Conservation (phyloP, 352 stramenopile genomes). For the Thalassiosira oceanica region DNA sequence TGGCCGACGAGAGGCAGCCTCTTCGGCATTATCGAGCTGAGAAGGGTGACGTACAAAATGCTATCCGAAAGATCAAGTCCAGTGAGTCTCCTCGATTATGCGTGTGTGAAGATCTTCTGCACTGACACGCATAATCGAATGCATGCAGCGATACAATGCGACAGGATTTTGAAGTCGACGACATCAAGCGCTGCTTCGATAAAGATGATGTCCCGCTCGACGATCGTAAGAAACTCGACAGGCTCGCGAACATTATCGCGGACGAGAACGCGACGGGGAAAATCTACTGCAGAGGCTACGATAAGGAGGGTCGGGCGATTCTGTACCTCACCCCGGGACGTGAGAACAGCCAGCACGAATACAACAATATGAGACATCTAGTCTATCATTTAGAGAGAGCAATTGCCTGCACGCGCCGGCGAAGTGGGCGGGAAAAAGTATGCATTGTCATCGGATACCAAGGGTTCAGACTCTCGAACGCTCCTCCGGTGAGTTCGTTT, state of each 20-base stretch:
- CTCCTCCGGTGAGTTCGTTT: no score
- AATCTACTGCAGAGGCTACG: constrained; percentile 61
- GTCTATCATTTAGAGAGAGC: constrained; percentile 74
- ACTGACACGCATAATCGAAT: no score
- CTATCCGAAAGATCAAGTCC: constrained; percentile 63
- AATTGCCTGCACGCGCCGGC: constrained; percentile 56
- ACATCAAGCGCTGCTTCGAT: constrained; percentile 45
- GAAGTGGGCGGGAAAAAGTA: constrained; percentile 55
- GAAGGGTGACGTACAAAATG: constrained; percentile 65
- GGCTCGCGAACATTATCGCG: constrained; percentile 45
- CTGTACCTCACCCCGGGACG: constrained; percentile 61
- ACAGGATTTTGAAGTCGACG: constrained; percentile 60
- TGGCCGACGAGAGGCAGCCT: constrained; percentile 60
- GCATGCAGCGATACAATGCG: constrained; percentile 60
- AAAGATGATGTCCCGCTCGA: constrained; percentile 13
- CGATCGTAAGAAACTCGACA: constrained; percentile 20
- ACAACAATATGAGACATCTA: constrained; percentile 74
- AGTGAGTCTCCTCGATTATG: no score
- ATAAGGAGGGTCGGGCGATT: constrained; percentile 53
- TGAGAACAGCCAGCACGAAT: constrained; percentile 67
- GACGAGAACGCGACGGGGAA: constrained; percentile 70
- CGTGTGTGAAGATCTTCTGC: no score
- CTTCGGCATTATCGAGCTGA: constrained; percentile 72
- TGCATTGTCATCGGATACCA: constrained; percentile 74
- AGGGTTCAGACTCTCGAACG: constrained; percentile 55